phyloP scores from a whole-genome alignment of 768 basidiomycete species.

The Sarcodon sp. region DNA sequence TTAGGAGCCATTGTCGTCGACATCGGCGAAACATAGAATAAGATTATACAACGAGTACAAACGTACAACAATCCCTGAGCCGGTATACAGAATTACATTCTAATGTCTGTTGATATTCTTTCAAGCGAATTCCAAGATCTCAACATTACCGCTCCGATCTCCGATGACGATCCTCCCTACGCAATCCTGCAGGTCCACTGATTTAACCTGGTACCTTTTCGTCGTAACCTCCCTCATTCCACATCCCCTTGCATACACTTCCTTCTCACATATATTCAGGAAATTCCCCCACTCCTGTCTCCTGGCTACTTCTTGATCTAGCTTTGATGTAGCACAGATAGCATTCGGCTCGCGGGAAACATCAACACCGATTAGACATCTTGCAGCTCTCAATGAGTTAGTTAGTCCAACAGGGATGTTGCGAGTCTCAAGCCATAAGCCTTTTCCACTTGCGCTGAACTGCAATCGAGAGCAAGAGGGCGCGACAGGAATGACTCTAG shows the following conservation, averaged over 20 bases:
- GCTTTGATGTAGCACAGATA: not conserved
- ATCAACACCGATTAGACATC: constrained; percentile 19
- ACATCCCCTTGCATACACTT: constrained; percentile 16
- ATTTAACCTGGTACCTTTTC: constrained; percentile 15
- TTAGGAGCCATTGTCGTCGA: no score
- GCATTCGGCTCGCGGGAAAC: constrained; percentile 1
- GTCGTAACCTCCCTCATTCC: constrained; percentile 18
- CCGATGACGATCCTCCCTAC: constrained; percentile 22
- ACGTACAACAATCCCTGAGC: no score
- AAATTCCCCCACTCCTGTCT: constrained; percentile 4
- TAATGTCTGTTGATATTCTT: not conserved
- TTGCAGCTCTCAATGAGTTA: constrained; percentile 14
- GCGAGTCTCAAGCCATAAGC: constrained; percentile 22
- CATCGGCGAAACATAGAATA: no score
- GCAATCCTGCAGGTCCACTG: constrained; percentile 19
- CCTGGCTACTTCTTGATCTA: not conserved
- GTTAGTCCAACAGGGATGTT: constrained; percentile 14
- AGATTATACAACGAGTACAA: no score
- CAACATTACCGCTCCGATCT: constrained; percentile 17
- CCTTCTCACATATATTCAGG: constrained; percentile 12
- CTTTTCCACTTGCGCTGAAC: constrained; percentile 18
- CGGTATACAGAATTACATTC: no score
- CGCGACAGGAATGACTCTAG: constrained; percentile 12
- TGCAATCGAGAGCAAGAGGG: constrained; percentile 16
- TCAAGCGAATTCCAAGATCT: constrained; percentile 20